Evolutionary conservation across 2,329 filamentous ascomycete genomes (phyloP).

Genomic region (Apiospora sp.): DNA sequence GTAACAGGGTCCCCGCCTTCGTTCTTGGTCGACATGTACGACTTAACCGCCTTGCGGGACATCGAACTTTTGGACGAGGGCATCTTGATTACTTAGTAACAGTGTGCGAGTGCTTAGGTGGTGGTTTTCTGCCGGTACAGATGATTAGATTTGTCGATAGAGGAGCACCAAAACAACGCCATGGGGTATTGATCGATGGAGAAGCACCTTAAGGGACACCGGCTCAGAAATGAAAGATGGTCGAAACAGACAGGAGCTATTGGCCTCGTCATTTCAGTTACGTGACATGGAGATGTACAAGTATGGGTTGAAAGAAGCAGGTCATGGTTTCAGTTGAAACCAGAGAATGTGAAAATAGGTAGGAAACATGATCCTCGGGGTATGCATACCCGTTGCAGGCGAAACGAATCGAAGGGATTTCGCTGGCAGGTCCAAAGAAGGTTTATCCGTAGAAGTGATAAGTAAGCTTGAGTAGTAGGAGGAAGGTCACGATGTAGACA

Average conservation of each 20-base stretch:
- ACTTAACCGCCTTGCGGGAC: neutral
- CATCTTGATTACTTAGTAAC: neutral
- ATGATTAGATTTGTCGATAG: too few species aligned
- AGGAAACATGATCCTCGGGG: neutral
- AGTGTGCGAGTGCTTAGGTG: too few species aligned
- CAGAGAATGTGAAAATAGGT: neutral
- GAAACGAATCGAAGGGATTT: neutral
- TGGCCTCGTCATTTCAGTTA: neutral
- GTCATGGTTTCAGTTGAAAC: too few species aligned
- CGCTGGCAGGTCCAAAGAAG: neutral
- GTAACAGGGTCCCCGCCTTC: neutral
- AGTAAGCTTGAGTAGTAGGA: neutral
- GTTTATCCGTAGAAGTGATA: too few species aligned
- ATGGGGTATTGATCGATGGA: too few species aligned
- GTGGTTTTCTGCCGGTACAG: too few species aligned
- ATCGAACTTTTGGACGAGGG: neutral
- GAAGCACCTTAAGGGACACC: neutral
- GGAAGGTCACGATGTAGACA: too few species aligned
- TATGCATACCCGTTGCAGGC: neutral
- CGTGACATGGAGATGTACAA: too few species aligned
- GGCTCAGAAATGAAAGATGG: neutral
- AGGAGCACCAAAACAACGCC: too few species aligned
- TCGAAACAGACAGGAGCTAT: neutral
- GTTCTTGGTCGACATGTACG: neutral
- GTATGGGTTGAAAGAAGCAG: neutral